phyloP scores from a whole-genome alignment of 129 eudicot species.

The Pittosporum tobira region DNA sequence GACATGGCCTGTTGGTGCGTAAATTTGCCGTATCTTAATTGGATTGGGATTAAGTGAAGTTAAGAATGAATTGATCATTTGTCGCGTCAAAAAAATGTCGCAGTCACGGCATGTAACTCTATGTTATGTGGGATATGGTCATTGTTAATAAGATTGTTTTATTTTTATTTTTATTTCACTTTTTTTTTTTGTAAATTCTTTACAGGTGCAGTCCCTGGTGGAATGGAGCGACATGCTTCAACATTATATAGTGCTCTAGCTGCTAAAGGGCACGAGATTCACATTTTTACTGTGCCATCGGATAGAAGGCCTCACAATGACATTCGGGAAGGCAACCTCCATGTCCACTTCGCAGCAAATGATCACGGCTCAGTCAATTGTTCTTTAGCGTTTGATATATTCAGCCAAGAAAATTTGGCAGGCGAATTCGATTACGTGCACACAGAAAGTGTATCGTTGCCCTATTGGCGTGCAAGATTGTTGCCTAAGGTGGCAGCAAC shows the following conservation, averaged over 20 bases:
- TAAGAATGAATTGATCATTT: too few relatives aligned
- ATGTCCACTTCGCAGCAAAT: conserved; percentile 20
- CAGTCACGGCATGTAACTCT: too few relatives aligned
- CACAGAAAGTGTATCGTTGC: conserved; percentile 27
- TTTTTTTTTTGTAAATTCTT: background rate
- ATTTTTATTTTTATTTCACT: background rate
- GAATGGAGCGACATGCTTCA: conserved; percentile 32
- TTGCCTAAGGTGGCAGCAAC: conserved; percentile 22
- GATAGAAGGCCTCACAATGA: conserved; percentile 12
- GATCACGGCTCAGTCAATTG: conserved; percentile 15
- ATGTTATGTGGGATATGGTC: too few relatives aligned
- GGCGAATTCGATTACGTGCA: conserved; percentile 21
- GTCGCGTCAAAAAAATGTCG: too few relatives aligned
- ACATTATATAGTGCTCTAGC: conserved; percentile 24
- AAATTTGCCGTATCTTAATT: too few relatives aligned
- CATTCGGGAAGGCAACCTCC: conserved; percentile 12
- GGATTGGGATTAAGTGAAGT: too few relatives aligned
- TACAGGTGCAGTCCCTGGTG: conserved; percentile 22
- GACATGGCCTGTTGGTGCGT: conserved; percentile 24
- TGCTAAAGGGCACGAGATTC: conserved; percentile 25
- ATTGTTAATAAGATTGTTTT: too few relatives aligned
- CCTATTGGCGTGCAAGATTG: conserved; percentile 17
- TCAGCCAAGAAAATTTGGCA: conserved; percentile 3
- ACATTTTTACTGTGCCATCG: conserved; percentile 30
- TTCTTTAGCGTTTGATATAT: conserved; percentile 17